Base-by-base conservation (phyloP, 148 eudicot genomes). In the Rhododendron mucronatum region DNA sequence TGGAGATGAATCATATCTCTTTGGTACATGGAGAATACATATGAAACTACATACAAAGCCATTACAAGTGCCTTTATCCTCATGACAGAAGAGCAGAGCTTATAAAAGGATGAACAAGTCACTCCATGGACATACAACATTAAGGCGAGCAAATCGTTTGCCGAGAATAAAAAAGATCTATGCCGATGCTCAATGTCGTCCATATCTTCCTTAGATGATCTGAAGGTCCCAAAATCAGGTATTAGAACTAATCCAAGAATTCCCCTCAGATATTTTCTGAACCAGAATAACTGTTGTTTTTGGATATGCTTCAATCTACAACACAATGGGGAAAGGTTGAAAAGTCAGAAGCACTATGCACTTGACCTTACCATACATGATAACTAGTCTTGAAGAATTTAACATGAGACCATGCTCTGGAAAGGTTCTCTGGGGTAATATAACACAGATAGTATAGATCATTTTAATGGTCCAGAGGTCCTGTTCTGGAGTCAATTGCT, bases 241-340 rank as follows among this genome's bases (percentile, higher is more conserved):
- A 90, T 95, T 97, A 37, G 99, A 98, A 92, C 95, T 93, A 85
- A 97, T 97, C 98, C 98, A 97, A 75, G 98, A 91, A 89, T 97
- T 95, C 21, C 99, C 98, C 98, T 94, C 71, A 95, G 88, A 87
- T 93, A 94, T 45, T 90, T 97, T 97, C 74, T 96, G 93, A 48
- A 97, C 98, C 85, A 97, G 96, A 74, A 97, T 98, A 84, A 98
- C 98, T 9, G 98, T 97, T 83, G 99, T 85, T 91, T 91, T 95
- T 74, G 99, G 98, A 89, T 97, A 95, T 85, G 96, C 98, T 92
- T 95, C 91, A 80, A 97, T 95, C 98, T 94, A 91, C 39, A 84
- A 85, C 82, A 88, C 20, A 82, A 41, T 55, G 57, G 21, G 18
- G 26, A 59, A 76, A 82, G 9, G 8, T 37, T 79, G 23, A 53